phyloP scores from a whole-genome alignment of 768 basidiomycete species.

The Coprinopsis cinerea region DNA sequence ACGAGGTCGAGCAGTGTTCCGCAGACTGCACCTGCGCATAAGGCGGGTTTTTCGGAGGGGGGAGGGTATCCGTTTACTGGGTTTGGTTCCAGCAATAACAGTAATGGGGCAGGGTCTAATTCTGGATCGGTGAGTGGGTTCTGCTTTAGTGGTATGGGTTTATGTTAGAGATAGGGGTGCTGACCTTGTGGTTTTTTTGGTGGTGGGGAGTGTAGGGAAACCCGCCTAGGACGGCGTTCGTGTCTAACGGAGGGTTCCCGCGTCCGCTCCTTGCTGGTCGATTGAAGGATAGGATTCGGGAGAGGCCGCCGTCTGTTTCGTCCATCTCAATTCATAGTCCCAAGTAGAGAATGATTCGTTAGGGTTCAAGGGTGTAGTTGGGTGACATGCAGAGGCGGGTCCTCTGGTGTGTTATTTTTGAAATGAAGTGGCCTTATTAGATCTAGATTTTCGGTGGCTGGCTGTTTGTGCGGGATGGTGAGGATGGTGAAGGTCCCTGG shows the following conservation, averaged over 20 bases:
- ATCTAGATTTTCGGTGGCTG: too few species aligned
- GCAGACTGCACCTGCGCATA: conserved; percentile 8
- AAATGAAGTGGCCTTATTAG: too few species aligned
- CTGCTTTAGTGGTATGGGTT: neutral
- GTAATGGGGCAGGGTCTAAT: neutral
- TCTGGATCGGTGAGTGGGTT: neutral
- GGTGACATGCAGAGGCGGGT: too few species aligned
- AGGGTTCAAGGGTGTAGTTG: too few species aligned
- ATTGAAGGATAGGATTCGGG: conserved; percentile 11
- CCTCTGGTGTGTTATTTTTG: too few species aligned
- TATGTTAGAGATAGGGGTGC: neutral
- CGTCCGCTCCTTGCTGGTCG: conserved; percentile 9
- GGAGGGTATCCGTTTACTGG: conserved; percentile 6
- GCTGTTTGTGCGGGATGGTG: too few species aligned
- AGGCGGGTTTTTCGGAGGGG: conserved; percentile 1
- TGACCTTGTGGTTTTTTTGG: neutral
- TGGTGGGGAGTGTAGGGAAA: neutral
- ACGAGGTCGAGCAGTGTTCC: conserved; percentile 1
- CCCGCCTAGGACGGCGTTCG: conserved; percentile 8
- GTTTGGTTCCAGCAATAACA: neutral
- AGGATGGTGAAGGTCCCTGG: too few species aligned
- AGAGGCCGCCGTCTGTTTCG: conserved; percentile 8
- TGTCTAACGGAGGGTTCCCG: conserved; percentile 7
- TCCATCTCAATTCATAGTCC: neutral
- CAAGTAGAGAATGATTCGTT: conserved; percentile 1